Evolutionary conservation across 2,329 filamentous ascomycete species (phyloP), one percentile per base, ranked within the genome.

Genomic region (Arthrocladium fulminans): DNA sequence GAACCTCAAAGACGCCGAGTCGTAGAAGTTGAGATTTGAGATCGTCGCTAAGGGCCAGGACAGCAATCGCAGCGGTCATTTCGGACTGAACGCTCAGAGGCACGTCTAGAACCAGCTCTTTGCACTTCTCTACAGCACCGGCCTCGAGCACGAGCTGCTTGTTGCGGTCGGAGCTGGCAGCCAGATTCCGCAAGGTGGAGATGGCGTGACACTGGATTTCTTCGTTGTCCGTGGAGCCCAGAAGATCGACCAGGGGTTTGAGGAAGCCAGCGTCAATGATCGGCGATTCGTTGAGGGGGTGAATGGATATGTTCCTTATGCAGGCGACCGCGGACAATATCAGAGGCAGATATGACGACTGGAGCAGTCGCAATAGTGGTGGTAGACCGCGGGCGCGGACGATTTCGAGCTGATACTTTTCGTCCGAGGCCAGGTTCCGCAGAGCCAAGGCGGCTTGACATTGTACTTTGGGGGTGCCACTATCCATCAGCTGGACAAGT

Each of bases 201-300:
- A 98, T 98, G 49, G 92, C 92, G 63, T 98, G 92, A 63, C 92
- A 98, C 65, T 98, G 92, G 45, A 98, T 98, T 65, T 98, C 92
- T 67, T 98, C 92, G 63, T 96, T 96, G 59, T 97, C 90, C 0
- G 89, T 96, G 8, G 88, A 94, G 45, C 92, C 90, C 6, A 98
- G 77, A 1, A 98, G 76, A 57, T 97, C 89, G 20, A 98, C 92
- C 48, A 98, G 71, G 0, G 92, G 92, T 64, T 88, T 89, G 51
- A 98, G 70, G 67, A 98, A 98, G 50, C 90, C 92, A 34, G 90
- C 90, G 62, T 98, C 92, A 61, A 98, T 98, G 56, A 98, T 98
- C 0, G 92, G 92, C 9, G 90, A 96, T 69, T 98, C 92, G 68
- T 98, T 98, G 62, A 90, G 75, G 15, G 92, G 92, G 64, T 98